Percentiles rank a stretch among this genome's conserved stretches.
Evolutionary conservation across 2,329 filamentous ascomycete genomes (phyloP).

Genomic region (Esteya vermicola): DNA sequence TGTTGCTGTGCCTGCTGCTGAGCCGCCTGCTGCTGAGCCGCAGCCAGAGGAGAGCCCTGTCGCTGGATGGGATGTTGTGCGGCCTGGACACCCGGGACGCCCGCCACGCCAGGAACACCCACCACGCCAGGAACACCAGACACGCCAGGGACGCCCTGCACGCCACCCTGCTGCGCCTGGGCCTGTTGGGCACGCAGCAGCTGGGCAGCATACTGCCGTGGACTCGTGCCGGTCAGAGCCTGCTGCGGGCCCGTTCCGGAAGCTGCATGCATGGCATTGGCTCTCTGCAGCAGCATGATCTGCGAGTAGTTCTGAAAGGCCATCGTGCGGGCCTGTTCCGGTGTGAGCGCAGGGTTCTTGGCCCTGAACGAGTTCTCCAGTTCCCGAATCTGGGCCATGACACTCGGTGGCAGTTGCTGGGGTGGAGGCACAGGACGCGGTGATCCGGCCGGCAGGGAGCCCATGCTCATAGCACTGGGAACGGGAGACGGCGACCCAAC

Average conservation of each 20-base stretch:
- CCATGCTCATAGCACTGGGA: slow-evolving; percentile 25
- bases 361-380: slow-evolving; percentile 37
- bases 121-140: no score
- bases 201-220: slow-evolving; percentile 46
- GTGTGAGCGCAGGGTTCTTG: slow-evolving; percentile 35
- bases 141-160: no score
- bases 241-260: slow-evolving; percentile 33
- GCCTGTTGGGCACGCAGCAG: slow-evolving; percentile 40
- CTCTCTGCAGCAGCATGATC: slow-evolving; percentile 31
- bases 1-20: not conserved
- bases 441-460: slow-evolving; percentile 27
- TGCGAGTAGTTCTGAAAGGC: slow-evolving; percentile 35
- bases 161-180: slow-evolving; percentile 1
- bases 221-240: slow-evolving; percentile 33
- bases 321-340: slow-evolving; percentile 34
- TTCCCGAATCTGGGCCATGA: slow-evolving; percentile 33
- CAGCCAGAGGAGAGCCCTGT: slow-evolving; percentile 4
- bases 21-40: slow-evolving; percentile 3
- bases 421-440: slow-evolving; percentile 22
- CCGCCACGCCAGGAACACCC: no score
- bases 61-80: not conserved
- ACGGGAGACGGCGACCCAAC: slow-evolving; percentile 15
- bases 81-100: not conserved
- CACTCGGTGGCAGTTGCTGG: slow-evolving; percentile 29
- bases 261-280: slow-evolving; percentile 39